Evolutionary conservation across 257 asterid species (phyloP).

Genomic region (Ilex aquifolium): DNA sequence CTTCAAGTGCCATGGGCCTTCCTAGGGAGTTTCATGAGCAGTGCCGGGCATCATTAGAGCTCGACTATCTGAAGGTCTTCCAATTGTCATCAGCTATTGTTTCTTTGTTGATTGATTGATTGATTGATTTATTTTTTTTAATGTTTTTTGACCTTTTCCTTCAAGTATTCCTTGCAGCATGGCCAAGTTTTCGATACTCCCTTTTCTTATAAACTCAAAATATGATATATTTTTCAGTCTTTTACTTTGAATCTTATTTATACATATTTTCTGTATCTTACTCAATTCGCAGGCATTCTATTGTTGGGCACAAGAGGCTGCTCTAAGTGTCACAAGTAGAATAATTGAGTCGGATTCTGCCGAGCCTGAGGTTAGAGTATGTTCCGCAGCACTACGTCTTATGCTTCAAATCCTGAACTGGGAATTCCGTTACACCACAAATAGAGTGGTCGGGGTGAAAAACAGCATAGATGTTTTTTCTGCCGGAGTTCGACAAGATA

Average conservation of each 20-base stretch:
- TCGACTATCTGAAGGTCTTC: conserved; percentile 77
- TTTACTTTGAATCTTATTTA: conserved; percentile 14
- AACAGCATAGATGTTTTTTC: conserved; percentile 50
- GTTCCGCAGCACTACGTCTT: conserved; percentile 64
- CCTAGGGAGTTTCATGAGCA: conserved; percentile 91
- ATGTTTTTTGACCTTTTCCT: conserved; percentile 13
- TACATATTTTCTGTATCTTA: conserved; percentile 6
- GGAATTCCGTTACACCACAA: conserved; percentile 64
- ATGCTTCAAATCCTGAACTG: conserved; percentile 92
- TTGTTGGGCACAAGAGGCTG: conserved; percentile 89
- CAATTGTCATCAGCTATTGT: conserved; percentile 7
- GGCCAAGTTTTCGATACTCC: background rate
- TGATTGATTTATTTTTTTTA: no score
- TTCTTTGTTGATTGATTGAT: background rate
- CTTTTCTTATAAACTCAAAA: conserved; percentile 1
- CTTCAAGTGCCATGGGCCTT: conserved; percentile 88
- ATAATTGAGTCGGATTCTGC: conserved; percentile 57
- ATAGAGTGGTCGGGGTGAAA: conserved; percentile 36
- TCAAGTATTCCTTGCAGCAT: conserved; percentile 15
- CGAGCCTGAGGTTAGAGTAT: conserved; percentile 78
- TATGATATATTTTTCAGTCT: conserved; percentile 10
- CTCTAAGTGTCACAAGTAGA: conserved; percentile 52
- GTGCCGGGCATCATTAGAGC: conserved; percentile 77
- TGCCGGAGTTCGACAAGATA: conserved; percentile 46
- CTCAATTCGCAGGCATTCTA: conserved; percentile 52